A percentile compares a stretch with the other conserved stretches of the same genome.
Evolutionary conservation across 495 filamentous ascomycete genomes (phyloP).

Genomic region (Schizothecium vesticola): DNA sequence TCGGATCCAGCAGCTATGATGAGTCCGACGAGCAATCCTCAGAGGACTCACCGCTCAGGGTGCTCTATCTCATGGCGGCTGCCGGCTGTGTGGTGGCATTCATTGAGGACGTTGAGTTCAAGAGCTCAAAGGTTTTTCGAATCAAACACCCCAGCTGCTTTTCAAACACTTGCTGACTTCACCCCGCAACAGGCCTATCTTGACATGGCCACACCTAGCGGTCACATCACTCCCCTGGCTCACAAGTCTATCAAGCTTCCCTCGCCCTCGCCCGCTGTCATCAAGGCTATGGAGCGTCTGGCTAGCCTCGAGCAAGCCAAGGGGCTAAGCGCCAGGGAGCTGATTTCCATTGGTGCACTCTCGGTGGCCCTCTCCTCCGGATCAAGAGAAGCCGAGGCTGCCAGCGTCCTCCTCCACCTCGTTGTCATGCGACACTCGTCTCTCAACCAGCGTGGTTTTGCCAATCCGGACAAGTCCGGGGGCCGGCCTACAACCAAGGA

Average conservation of each 20-base stretch:
- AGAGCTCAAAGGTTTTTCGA: conserved; percentile 26
- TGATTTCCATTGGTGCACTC: conserved; percentile 14
- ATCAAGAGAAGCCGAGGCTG: conserved; percentile 4
- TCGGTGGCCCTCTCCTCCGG: conserved; percentile 2
- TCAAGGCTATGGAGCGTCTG: not conserved
- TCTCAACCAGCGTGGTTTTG: conserved; percentile 23
- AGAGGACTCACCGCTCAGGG: not conserved
- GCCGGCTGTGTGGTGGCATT: conserved; percentile 24
- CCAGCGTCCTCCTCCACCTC: conserved; percentile 29
- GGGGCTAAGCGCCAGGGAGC: conserved; percentile 14
- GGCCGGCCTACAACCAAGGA: not conserved
- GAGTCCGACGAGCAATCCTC: not conserved
- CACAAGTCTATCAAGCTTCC: not conserved
- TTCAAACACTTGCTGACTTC: not conserved
- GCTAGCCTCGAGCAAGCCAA: not conserved
- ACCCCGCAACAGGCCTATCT: not conserved
- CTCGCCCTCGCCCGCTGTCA: not conserved
- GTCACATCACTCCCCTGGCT: not conserved
- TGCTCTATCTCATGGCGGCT: conserved; percentile 13
- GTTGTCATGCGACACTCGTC: conserved; percentile 23
- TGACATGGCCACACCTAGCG: not conserved
- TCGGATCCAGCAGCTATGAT: conserved; percentile 44
- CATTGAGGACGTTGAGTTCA: conserved; percentile 25
- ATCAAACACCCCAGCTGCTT: not conserved
- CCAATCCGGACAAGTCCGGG: conserved; percentile 5